Conservation (phyloP, 179 eudicot species). For the Corrigiola litoralis region DNA sequence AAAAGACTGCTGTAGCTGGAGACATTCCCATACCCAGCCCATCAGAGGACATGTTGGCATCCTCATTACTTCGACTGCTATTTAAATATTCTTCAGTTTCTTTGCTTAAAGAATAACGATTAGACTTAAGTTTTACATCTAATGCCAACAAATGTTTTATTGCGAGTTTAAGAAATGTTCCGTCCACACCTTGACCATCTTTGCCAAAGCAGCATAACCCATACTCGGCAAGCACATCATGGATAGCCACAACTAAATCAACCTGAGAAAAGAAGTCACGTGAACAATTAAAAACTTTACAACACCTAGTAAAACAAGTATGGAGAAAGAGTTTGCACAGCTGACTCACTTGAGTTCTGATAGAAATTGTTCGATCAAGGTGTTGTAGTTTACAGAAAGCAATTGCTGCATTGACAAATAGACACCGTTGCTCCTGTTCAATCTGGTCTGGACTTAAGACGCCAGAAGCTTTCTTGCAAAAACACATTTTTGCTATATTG, state of each 20-base stretch:
- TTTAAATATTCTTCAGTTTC: constrained; percentile 33
- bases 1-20: constrained; percentile 11
- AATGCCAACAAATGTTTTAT: constrained; percentile 84
- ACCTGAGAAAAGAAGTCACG: constrained; percentile 40
- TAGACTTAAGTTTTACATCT: constrained; percentile 83
- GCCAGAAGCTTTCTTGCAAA: constrained; percentile 56
- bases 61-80: constrained; percentile 30
- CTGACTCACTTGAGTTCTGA: constrained; percentile 71
- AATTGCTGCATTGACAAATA: constrained; percentile 77
- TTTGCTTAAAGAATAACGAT: constrained; percentile 36
- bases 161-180: constrained; percentile 91
- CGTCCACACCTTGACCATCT: constrained; percentile 84
- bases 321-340: not conserved
- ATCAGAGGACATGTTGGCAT: constrained; percentile 33
- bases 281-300: not conserved
- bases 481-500: constrained; percentile 54
- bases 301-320: not conserved
- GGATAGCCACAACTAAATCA: constrained; percentile 74
- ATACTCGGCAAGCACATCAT: constrained; percentile 88
- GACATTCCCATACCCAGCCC: constrained; percentile 15
- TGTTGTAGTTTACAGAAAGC: constrained; percentile 92
- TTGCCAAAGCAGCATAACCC: constrained; percentile 86
- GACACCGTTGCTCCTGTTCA: constrained; percentile 56
- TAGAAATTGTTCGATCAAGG: constrained; percentile 51
- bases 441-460: constrained; percentile 39